A percentile compares a stretch with the other conserved stretches of the same genome.
Conservation (phyloP, 129 eudicot species). For the Flaveria brownii region DNA sequence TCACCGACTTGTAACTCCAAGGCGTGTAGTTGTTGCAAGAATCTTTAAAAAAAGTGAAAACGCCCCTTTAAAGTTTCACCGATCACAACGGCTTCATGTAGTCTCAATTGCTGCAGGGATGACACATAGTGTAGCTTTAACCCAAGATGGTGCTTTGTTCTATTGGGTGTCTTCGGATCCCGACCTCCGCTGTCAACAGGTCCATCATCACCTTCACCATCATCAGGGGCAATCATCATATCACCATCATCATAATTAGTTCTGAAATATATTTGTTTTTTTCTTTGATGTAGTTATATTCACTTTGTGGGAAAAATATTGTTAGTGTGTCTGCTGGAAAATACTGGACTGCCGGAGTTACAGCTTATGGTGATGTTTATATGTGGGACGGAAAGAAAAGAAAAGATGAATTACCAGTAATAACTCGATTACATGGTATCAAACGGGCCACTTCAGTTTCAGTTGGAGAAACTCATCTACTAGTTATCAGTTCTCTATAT, state of each 20-base stretch:
- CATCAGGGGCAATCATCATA: not conserved
- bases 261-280: slow-evolving; percentile 11
- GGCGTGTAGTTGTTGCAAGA: slow-evolving; percentile 77
- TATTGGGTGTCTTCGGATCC: slow-evolving; percentile 94
- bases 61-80: slow-evolving; percentile 66
- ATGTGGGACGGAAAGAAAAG: slow-evolving; percentile 89
- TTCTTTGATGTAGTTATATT: slow-evolving; percentile 51
- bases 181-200: slow-evolving; percentile 86
- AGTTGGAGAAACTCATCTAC: slow-evolving; percentile 92
- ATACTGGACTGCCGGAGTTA: slow-evolving; percentile 90
- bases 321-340: slow-evolving; percentile 85
- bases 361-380: slow-evolving; percentile 74
- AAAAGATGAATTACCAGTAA: slow-evolving; percentile 57
- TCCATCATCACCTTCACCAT: slow-evolving; percentile 20
- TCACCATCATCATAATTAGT: not conserved
- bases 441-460: slow-evolving; percentile 87
- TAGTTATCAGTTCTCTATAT: slow-evolving; percentile 78
- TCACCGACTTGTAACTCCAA: slow-evolving; percentile 97
- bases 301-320: slow-evolving; percentile 62
- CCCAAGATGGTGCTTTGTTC: slow-evolving; percentile 92
- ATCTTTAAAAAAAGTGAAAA: slow-evolving; percentile 68
- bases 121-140: slow-evolving; percentile 87
- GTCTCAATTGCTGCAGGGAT: slow-evolving; percentile 83
- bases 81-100: slow-evolving; percentile 78
- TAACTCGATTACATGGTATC: slow-evolving; percentile 72